These are phyloP conservation scores for Leptographium lundbergii DNA, from an alignment of 2,329 filamentous ascomycete genomes.

Conservation along the genomic window DNA sequence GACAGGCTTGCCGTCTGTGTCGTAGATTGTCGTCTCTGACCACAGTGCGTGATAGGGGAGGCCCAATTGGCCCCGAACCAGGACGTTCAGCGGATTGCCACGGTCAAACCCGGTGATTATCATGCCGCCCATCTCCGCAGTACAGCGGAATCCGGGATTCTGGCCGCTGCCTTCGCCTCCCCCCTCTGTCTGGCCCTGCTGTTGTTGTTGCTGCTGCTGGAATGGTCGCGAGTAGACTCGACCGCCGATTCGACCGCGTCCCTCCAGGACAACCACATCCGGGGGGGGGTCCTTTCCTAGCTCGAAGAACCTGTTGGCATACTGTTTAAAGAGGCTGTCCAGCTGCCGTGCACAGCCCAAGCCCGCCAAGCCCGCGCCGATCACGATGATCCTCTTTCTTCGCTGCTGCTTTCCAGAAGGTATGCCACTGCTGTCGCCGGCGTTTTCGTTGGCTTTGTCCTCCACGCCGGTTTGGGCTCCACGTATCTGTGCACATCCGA, in stretches of 20 bases:
- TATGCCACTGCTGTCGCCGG: not conserved
- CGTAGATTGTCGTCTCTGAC: conserved; percentile 68
- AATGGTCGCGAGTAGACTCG: conserved; percentile 77
- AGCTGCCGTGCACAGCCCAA: conserved; percentile 85
- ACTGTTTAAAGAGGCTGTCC: conserved; percentile 73
- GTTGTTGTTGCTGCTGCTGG: conserved; percentile 43
- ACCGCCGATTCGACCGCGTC: conserved; percentile 74
- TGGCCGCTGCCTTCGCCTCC: not conserved
- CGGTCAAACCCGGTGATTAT: conserved; percentile 95
- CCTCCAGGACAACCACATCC: conserved; percentile 71
- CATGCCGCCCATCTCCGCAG: conserved; percentile 94
- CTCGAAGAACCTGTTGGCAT: conserved; percentile 53
- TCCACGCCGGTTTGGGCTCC: not conserved
- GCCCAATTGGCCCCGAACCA: conserved; percentile 81
- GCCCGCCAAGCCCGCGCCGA: conserved; percentile 91
- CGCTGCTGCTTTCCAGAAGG: too few species aligned
- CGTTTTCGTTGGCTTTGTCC: too few species aligned
- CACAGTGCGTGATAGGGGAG: conserved; percentile 75
- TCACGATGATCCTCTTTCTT: conserved; percentile 64
- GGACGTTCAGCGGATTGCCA: conserved; percentile 84
- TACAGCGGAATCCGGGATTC: conserved; percentile 39
- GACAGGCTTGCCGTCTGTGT: conserved; percentile 65
- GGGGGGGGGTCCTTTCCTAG: conserved; percentile 56
- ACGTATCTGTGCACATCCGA: conserved; percentile 60
- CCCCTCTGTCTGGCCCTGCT: not conserved